These are phyloP conservation scores for Zalerion maritima DNA, from an alignment of 495 filamentous ascomycete species.

Conservation along the genomic window DNA sequence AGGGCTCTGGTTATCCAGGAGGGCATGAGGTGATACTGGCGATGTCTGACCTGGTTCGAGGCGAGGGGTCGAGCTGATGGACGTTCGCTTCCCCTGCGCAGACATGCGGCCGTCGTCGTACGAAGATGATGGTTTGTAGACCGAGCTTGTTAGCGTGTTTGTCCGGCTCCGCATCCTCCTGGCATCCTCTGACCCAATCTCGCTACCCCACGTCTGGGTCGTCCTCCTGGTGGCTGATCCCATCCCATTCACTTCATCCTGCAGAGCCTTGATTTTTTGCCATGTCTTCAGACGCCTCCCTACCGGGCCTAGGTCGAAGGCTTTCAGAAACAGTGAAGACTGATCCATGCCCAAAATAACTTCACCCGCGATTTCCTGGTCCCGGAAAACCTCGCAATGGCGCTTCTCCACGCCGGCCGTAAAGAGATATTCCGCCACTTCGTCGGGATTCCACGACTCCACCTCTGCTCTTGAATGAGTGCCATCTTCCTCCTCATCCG, in stretches of 20 bases:
- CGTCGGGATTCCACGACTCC: conserved; percentile 54
- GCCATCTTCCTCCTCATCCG: conserved; percentile 51
- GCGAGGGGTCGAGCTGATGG: conserved; percentile 23
- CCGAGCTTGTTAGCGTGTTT: conserved; percentile 66
- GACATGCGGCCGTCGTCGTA: conserved; percentile 23
- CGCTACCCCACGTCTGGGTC: conserved; percentile 37
- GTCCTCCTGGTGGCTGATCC: conserved; percentile 23
- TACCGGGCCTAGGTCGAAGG: conserved; percentile 85
- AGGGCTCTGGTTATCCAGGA: conserved; percentile 44
- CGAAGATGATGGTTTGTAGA: conserved; percentile 45
- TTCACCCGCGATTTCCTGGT: conserved; percentile 92
- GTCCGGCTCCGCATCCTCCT: conserved; percentile 28
- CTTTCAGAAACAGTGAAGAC: conserved; percentile 80
- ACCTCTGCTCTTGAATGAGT: conserved; percentile 49
- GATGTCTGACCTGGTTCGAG: conserved; percentile 22
- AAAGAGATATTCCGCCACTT: conserved; percentile 78
- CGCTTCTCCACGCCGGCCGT: conserved; percentile 62
- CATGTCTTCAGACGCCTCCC: conserved; percentile 82
- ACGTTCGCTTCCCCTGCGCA: conserved; percentile 24
- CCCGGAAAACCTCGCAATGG: conserved; percentile 85
- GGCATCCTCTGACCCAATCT: conserved; percentile 34
- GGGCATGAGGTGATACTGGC: conserved; percentile 28
- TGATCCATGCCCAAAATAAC: conserved; percentile 92
- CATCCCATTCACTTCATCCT: conserved; percentile 55
- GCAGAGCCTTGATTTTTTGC: conserved; percentile 80